A percentile compares a stretch with the other conserved stretches of the same genome.
phyloP scores from a whole-genome alignment of 1,284 basidiomycete genomes.

The Kalmanozyma brasiliensis region DNA sequence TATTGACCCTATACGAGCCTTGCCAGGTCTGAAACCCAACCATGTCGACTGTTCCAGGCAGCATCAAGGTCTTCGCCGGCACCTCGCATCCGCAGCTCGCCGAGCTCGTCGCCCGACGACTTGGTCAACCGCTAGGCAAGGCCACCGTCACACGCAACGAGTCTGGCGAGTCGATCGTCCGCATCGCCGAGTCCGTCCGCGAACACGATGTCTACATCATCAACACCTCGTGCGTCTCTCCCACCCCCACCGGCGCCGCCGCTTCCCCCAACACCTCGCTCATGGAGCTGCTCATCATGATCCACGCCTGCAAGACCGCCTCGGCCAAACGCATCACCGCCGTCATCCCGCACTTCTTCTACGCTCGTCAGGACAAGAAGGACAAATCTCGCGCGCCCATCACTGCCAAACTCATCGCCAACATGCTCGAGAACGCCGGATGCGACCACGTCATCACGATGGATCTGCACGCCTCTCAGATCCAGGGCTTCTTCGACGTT shows the following conservation, averaged over 20 bases:
- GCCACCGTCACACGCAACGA: slow-evolving; percentile 85
- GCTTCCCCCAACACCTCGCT: slow-evolving; percentile 74
- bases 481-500: slow-evolving; percentile 98
- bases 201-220: slow-evolving; percentile 99
- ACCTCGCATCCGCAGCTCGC: slow-evolving; percentile 88
- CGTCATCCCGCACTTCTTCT: slow-evolving; percentile 72
- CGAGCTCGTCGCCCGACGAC: slow-evolving; percentile 84
- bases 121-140: slow-evolving; percentile 63
- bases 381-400: slow-evolving; percentile 99
- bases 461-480: slow-evolving; percentile 67
- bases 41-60: slow-evolving; percentile 29
- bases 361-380: slow-evolving; percentile 86
- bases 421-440: slow-evolving; percentile 97
- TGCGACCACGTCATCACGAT: slow-evolving; percentile 89
- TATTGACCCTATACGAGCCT: background rate
- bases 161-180: slow-evolving; percentile 90
- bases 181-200: slow-evolving; percentile 92
- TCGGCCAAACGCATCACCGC: slow-evolving; percentile 96
- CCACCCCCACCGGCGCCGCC: slow-evolving; percentile 52
- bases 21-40: background rate
- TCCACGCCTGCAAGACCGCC: slow-evolving; percentile 89
- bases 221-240: slow-evolving; percentile 86
- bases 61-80: slow-evolving; percentile 57
- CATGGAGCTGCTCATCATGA: slow-evolving; percentile 99
- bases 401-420: slow-evolving; percentile 97